These are phyloP conservation scores for Mucor mucedo DNA, from an alignment of 371 early-diverging fungal species.

Conservation along the genomic window DNA sequence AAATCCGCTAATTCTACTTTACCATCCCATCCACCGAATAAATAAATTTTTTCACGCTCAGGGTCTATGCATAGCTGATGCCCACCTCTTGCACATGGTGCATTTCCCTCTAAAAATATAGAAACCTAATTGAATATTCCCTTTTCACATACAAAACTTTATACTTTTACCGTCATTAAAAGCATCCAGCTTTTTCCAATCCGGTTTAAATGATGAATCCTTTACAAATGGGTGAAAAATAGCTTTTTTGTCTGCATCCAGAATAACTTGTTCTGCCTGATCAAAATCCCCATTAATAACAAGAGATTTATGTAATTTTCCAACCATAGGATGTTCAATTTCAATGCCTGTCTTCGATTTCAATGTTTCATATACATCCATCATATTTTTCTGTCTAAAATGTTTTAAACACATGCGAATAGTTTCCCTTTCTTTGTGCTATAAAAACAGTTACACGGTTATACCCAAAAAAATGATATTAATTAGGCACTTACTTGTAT, in stretches of 20 bases:
- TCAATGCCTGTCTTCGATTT: conserved; percentile 66
- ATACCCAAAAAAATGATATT: background rate
- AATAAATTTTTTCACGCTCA: conserved; percentile 74
- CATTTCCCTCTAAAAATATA: conserved; percentile 35
- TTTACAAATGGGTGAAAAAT: conserved; percentile 75
- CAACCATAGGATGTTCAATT: conserved; percentile 82
- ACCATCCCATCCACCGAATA: conserved; percentile 98
- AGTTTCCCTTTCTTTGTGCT: conserved; percentile 81
- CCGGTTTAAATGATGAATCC: conserved; percentile 67
- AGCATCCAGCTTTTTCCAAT: conserved; percentile 70
- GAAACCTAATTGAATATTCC: background rate
- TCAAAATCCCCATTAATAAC: conserved; percentile 78
- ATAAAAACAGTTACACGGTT: background rate
- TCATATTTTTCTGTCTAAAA: conserved; percentile 82
- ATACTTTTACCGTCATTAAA: conserved; percentile 32
- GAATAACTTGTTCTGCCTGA: conserved; percentile 71
- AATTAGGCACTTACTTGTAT: conserved; percentile 51
- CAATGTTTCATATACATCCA: conserved; percentile 72
- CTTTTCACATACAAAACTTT: background rate
- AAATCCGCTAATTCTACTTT: conserved; percentile 88
- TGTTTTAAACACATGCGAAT: conserved; percentile 87
- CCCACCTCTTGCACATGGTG: conserved; percentile 83
- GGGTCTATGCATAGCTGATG: conserved; percentile 96
- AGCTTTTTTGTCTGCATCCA: conserved; percentile 57
- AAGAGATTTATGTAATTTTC: conserved; percentile 69